Evolutionary conservation across 345 rosid genomes (phyloP), one percentile per base, ranked within the genome.

Genomic region (Physaria fendleri): DNA sequence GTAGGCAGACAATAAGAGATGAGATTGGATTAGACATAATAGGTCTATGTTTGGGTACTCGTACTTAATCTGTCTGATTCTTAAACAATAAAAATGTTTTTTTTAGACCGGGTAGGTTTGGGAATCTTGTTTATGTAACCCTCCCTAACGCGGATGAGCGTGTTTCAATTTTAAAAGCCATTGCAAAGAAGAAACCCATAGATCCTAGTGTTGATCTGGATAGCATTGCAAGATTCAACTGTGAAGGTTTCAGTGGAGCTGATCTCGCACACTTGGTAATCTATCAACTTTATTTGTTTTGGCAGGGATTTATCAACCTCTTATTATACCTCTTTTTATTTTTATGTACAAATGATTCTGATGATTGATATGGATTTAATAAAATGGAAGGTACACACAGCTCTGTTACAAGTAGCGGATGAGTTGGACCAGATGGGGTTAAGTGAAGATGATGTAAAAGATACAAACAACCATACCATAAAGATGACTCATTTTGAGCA

Each of bases 31-130:
- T n/a, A n/a, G n/a, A 32, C 6, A 54, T 6, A 11, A 7, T 37
- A 22, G 27, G 49, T 22, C 9, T 8, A 4, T 56, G 17, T 35
- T 69, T 53, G 35, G 58, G 32, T 14, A 41, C n/a, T 29, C 12
- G 2, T 56, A 14, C 30, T 41, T 64, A 54, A 57, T 44, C 52
- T 39, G 16, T 48, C 27, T 42, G 46, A 42, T 33, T 68, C 40
- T 41, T 59, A 34, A 33, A 25, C 23, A 10, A 43, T 25, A 52
- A 29, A 61, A 14, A 21, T 69, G 22, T 37, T 41, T 64, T 89
- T 59, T 46, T 93, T 52, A 83, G 99, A 55, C 94, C 99, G 12
- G 97, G 99, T 56, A 79, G 99, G 74, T 89, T 93, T 41, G 97
- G 97, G 35, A 85, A 85, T 71, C 95, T 78, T 69, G 82, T 87